Base-by-base conservation (phyloP, 305 asterid species). In the Fraxinus paxiana region DNA sequence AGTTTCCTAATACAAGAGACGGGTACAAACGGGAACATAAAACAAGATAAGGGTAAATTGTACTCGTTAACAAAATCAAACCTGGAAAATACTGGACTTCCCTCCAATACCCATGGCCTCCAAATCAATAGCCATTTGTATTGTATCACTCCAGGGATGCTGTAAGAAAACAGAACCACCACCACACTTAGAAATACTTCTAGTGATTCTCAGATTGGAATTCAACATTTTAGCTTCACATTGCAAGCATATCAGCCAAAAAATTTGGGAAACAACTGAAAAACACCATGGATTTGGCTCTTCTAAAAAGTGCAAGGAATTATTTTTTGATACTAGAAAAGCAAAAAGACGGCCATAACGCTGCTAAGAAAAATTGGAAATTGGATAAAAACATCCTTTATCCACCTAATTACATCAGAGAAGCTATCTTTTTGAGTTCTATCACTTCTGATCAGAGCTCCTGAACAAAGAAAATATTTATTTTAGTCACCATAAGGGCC, bases 31-130 rank as follows among this genome's bases (percentile, higher is more conserved):
- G 67, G 41, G 79, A 43, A 43, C 31, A 48, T 33, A 82, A 71
- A 37, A 56, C 71, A 79, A 61, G 7, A 67, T 51, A 69, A 80
- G 15, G 79, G 46, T 56, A 56, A 71, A 65, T 75, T 59, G 46
- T 22, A 79, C 69, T 63, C 17, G 4, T 17, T 9, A 37, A 79
- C 17, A 63, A 79, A 72, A 71, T 18, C 85, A 84, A 80, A 96
- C 99, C 98, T 96, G 98, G 88, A 96, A 96, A 74, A 96, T 88
- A 82, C 91, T 84, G 71, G 99, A 96, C 84, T 88, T 92, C 84
- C 99, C 98, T 75, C 99, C 99, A 71, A 91, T 85, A 48, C 99
- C 99, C 95, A 94, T 92, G 81, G 99, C 99, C 92, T 96, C 99
- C 92, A 96, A 87, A 88, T 94, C 98, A 83, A 96, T 77, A 87